Evolutionary conservation across 257 asterid genomes (phyloP), one percentile per base, ranked within the genome.

Genomic region (Thymus mandschuricus): DNA sequence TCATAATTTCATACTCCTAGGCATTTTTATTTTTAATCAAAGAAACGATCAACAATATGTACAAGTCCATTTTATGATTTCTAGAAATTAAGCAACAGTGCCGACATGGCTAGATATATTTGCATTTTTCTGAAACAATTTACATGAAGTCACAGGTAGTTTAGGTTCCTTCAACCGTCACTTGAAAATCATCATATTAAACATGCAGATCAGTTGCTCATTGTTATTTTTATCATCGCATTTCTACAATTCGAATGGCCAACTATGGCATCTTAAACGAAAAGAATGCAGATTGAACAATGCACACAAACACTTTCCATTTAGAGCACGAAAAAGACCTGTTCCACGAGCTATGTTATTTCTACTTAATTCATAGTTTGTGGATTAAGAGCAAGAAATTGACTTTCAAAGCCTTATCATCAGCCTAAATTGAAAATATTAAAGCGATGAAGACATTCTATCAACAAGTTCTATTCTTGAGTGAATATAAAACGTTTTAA

Each of bases 251-350:
- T n/a, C 8, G 21, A 33, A 44, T n/a, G 50, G 7, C 6, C 49
- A 62, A 62, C 44, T 41, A 4, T 63, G 40, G 8, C 7, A 41
- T 63, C 55, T 30, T 21, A 38, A 64, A 6, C 6, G 45, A 27
- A 35, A 3, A 6, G 15, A 8, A 3, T 64, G 52, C 66, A 51
- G 8, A 61, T 27, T 21, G 43, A 75, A 61, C 21, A 11, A 41
- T 29, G 33, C 54, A 21, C 13, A 56, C 2, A 13, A 5, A 43
- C 43, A 38, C 43, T 2, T 38, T 6, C 3, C 30, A 48, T 28
- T 45, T 28, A 34, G 60, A 69, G 38, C 64, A 68, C 41, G 76
- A 69, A 44, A 2, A 27, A 27, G 55, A 51, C 41, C 48, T 40
- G 33, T 34, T 61, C 62, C 71, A 69, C 62, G 27, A 52, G 49